Conservation (phyloP, 345 rosid genomes). For the Pistacia vera region DNA sequence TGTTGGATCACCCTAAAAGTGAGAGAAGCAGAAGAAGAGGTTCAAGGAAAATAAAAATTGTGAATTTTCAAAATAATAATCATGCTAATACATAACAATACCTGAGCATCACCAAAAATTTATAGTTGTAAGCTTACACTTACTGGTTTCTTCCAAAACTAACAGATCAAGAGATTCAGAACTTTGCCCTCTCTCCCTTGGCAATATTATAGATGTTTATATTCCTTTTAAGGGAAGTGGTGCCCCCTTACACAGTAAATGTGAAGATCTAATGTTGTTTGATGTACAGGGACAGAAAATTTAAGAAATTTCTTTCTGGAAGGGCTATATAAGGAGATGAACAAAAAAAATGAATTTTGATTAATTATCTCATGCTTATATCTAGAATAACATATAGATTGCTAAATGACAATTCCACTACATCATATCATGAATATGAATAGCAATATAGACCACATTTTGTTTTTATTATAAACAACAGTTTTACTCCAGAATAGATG, state of each 20-base stretch:
- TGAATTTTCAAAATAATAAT: background rate
- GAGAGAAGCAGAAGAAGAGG: background rate
- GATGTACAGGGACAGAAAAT: too few relatives aligned
- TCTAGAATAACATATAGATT: background rate
- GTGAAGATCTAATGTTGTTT: background rate
- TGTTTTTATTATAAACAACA: background rate
- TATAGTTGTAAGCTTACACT: background rate
- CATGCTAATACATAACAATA: background rate
- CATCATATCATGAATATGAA: background rate
- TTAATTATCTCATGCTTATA: too few relatives aligned
- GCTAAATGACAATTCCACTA: background rate
- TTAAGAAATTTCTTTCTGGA: too few relatives aligned
- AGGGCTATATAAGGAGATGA: background rate
- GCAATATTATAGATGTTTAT: constrained; percentile 2
- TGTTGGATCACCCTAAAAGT: constrained; percentile 25
- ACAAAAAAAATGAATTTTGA: background rate
- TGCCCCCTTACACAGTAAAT: background rate
- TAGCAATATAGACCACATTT: background rate
- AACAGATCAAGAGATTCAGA: constrained; percentile 1
- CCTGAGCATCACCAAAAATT: background rate
- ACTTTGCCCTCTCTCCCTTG: background rate
- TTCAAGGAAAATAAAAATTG: background rate
- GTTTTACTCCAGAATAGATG: background rate
- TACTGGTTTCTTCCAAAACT: background rate
- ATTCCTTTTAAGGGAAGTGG: background rate